Base-by-base conservation (phyloP, 306 rosid species). In the Inga oerstediana region DNA sequence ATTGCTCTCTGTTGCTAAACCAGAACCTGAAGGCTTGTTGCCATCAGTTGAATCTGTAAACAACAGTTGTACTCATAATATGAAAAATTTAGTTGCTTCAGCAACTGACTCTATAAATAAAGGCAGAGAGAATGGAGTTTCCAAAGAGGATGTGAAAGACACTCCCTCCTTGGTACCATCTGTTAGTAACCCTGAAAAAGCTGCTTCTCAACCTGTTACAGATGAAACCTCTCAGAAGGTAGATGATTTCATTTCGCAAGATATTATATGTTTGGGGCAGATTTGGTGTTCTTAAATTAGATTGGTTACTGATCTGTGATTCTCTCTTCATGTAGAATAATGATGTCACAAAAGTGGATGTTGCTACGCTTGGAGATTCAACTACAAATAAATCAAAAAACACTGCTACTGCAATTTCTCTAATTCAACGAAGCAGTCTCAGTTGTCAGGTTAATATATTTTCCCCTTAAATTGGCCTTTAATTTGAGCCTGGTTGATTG, bases 191-290 rank as follows among this genome's bases (percentile, higher is more conserved):
- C 56, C 76, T 71, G 84, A 61, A 27, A 88, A 49, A 81, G 65
- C 84, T 67, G 70, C 72, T 67, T 39, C 75, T 67, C 79, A 84
- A 84, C 78, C 67, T 32, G 24, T 58, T 10, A 75, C 19, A 8
- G 85, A 83, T 75, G 84, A 59, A 77, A 81, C 83, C 74, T 79
- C 82, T 71, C 78, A 20, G 68, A 81, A 91, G 90, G 98, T 92
- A 84, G 79, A 72, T 85, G 37, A 70, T 87, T 72, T 12, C 43
- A 64, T 27, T 10, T 72, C 41, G 67, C 45, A 9, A 3, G 24
- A 5, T 4, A 45, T 10, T 61, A 41, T 77, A 44, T 35, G 24
- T 46, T 66, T 27, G 66, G 19, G 49, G 72, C 34, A 30, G 46
- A 39, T n/a, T 58, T 77, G 46, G 68, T 79, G 58, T 41, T 74